Percentiles rank a stretch among this genome's conserved stretches.
These are phyloP conservation scores for Fusarium subtropicale DNA, from an alignment of 2,329 filamentous ascomycete species.

Conservation along the genomic window DNA sequence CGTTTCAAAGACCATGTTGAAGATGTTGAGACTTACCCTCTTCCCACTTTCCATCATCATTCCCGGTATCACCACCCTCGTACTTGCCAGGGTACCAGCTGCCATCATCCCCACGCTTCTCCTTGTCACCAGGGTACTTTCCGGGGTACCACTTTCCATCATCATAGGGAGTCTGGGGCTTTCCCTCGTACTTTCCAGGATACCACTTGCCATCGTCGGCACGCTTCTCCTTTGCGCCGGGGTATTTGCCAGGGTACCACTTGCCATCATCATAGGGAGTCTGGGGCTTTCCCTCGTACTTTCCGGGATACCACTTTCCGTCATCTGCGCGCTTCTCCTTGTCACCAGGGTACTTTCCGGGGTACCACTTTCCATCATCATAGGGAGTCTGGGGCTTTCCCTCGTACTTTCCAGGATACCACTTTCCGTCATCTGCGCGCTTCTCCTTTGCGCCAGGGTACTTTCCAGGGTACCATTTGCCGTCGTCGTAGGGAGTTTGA, in stretches of 20 bases:
- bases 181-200: slow-evolving; percentile 7
- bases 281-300: slow-evolving; percentile 35
- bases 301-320: slow-evolving; percentile 1
- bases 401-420: slow-evolving; percentile 4
- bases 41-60: slow-evolving; percentile 27
- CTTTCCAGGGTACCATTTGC: slow-evolving; percentile 17
- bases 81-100: slow-evolving; percentile 20
- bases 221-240: background rate
- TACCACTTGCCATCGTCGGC: background rate
- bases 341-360: slow-evolving; percentile 20
- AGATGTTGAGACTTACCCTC: background rate
- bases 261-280: slow-evolving; percentile 21
- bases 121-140: slow-evolving; percentile 22
- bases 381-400: slow-evolving; percentile 14
- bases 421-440: background rate
- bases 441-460: slow-evolving; percentile 4
- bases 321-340: slow-evolving; percentile 10
- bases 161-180: slow-evolving; percentile 9
- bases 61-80: slow-evolving; percentile 1
- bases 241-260: slow-evolving; percentile 31
- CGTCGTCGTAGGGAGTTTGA: background rate
- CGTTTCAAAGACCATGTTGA: background rate
- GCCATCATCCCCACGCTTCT: slow-evolving; percentile 1
- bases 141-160: slow-evolving; percentile 17
- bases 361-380: slow-evolving; percentile 15